Evolutionary conservation across 2,329 filamentous ascomycete species (phyloP), one percentile per base, ranked within the genome.

Genomic region (Alternaria sp.): DNA sequence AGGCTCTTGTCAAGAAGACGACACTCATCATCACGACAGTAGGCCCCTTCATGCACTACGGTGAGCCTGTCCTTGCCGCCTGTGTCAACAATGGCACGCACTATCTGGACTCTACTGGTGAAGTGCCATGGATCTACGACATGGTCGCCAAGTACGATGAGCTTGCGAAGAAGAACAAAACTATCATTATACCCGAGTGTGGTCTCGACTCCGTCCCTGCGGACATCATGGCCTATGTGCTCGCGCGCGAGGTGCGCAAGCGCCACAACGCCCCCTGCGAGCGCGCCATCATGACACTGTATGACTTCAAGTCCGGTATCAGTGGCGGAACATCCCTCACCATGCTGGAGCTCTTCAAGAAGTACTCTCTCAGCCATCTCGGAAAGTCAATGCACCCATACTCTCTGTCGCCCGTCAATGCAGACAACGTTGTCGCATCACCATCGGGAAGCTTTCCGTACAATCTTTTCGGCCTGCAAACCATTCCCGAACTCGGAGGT

Each of bases 101-200:
- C 73, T 91, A 91, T 69, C 76, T 91, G 55, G 89, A 91, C 73
- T 85, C 84, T 48, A 89, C 88, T 5, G 88, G 88, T 48, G 88
- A 90, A 72, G 83, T 85, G 0, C 86, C 87, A 3, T 91, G 88
- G 88, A 81, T 89, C 39, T 83, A 84, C 63, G 82, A 87, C 47
- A 88, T 90, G 79, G 82, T 89, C 57, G 75, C 83, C 20, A 86
- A 88, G 68, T 89, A 88, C 68, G 83, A 90, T 63, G 81, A 83
- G 8, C 82, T 80, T 1, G 88, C 88, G 7, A 86, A 87, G 68
- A 76, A 80, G 48, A 89, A 83, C 61, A 84, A 84, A 28, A 86
- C 87, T 55, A 87, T 90, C 75, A 84, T 88, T 70, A 77, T 89
- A 47, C 86, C 86, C 0, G 84, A 86, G 55, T 84, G 84, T 63